A percentile compares a stretch with the other conserved stretches of the same genome.
Evolutionary conservation across 2,329 filamentous ascomycete species (phyloP).

Genomic region (Mariannaea sp.): DNA sequence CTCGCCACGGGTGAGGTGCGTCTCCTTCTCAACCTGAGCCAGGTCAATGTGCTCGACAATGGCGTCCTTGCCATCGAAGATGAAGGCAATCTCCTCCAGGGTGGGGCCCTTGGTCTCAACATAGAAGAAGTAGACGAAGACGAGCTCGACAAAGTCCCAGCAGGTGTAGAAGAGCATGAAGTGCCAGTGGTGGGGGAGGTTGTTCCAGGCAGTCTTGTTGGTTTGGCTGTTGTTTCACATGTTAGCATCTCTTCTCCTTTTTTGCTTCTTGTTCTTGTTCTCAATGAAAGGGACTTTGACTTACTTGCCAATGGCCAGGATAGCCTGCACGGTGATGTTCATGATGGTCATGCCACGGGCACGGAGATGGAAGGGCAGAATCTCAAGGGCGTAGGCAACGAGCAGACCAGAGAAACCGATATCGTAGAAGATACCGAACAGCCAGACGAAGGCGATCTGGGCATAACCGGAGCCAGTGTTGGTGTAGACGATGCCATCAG

Average conservation of each 20-base stretch:
- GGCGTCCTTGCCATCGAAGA: constrained; percentile 70
- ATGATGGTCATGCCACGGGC: constrained; percentile 67
- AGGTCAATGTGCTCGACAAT: constrained; percentile 58
- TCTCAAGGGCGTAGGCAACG: constrained; percentile 62
- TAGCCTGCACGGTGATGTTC: constrained; percentile 66
- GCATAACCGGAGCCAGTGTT: constrained; percentile 55
- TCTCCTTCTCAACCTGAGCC: constrained; percentile 60
- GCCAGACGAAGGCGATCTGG: constrained; percentile 63
- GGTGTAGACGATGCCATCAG: constrained; percentile 39
- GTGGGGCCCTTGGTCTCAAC: constrained; percentile 73
- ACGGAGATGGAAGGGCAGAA: constrained; percentile 62
- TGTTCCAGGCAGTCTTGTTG: constrained; percentile 67
- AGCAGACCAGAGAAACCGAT: constrained; percentile 64
- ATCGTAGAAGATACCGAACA: constrained; percentile 64
- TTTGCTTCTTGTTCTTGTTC: no score
- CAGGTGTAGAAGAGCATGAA: constrained; percentile 69
- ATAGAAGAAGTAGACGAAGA: constrained; percentile 69
- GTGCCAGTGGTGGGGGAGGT: constrained; percentile 64
- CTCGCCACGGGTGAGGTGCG: constrained; percentile 36
- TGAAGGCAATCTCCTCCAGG: constrained; percentile 64
- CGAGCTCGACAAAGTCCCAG: constrained; percentile 64
- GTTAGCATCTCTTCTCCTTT: not conserved
- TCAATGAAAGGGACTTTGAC: no score
- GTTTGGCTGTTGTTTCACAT: constrained; percentile 56
- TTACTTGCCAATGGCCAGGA: constrained; percentile 64